These are phyloP conservation scores for Microascus cirrosus DNA, from an alignment of 2,329 filamentous ascomycete genomes.

Conservation along the genomic window DNA sequence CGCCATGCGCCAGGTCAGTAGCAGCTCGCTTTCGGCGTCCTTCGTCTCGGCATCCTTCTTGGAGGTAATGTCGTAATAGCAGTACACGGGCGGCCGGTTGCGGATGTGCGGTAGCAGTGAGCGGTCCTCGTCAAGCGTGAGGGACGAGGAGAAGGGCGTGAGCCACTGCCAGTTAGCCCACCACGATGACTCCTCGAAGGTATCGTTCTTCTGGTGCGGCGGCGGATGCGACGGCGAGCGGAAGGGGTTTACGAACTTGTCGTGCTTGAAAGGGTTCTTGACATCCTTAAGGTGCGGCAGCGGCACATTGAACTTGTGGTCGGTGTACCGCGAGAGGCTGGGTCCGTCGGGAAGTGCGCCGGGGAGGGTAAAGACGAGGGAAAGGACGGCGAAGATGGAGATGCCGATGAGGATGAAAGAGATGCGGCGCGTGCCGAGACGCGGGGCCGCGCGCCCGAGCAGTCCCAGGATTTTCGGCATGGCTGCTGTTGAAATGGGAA, in stretches of 20 bases:
- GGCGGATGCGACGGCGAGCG: constrained; percentile 59
- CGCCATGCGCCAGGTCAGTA: constrained; percentile 80
- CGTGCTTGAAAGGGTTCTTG: constrained; percentile 26
- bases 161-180: constrained; percentile 85
- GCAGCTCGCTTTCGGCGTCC: constrained; percentile 65
- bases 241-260: constrained; percentile 52
- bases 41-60: constrained; percentile 51
- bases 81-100: constrained; percentile 68
- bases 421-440: constrained; percentile 39
- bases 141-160: constrained; percentile 68
- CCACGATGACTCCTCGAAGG: constrained; percentile 70
- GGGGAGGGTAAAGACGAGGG: constrained; percentile 40
- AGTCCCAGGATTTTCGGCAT: constrained; percentile 31
- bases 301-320: constrained; percentile 34
- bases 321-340: constrained; percentile 34
- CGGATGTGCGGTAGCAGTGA: constrained; percentile 70
- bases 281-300: constrained; percentile 30
- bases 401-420: constrained; percentile 38
- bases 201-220: constrained; percentile 65
- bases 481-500: neutral
- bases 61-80: constrained; percentile 68
- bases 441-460: constrained; percentile 36
- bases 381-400: constrained; percentile 40
- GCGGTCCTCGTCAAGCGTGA: constrained; percentile 71
- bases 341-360: constrained; percentile 34